Conservation (phyloP, 495 filamentous ascomycete genomes). For the Podospora sp. region DNA sequence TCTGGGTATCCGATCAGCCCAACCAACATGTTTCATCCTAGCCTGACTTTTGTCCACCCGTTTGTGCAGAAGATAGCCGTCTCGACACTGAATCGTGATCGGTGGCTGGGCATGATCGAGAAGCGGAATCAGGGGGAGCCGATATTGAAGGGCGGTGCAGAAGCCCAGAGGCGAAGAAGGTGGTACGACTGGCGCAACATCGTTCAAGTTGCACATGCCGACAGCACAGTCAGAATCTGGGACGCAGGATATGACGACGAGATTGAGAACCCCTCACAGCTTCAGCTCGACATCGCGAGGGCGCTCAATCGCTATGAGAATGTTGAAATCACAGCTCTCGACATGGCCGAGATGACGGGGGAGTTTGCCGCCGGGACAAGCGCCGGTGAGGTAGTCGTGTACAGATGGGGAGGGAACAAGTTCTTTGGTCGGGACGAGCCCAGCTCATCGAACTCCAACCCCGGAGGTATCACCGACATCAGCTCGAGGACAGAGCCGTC, state of each 20-base stretch:
- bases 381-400: conserved; percentile 82
- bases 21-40: conserved; percentile 86
- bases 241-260: conserved; percentile 89
- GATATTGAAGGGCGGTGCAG: conserved; percentile 75
- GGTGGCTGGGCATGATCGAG: conserved; percentile 89
- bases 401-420: conserved; percentile 81
- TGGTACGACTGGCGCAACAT: conserved; percentile 81
- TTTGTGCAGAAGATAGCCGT: conserved; percentile 73
- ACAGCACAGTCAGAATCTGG: conserved; percentile 86
- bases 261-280: conserved; percentile 78
- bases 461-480: conserved; percentile 70
- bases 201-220: conserved; percentile 78
- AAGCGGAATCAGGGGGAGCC: conserved; percentile 70
- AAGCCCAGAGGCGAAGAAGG: conserved; percentile 65
- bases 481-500: conserved; percentile 73
- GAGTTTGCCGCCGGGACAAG: conserved; percentile 83
- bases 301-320: conserved; percentile 81
- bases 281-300: conserved; percentile 84
- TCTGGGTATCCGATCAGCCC: conserved; percentile 87
- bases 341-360: conserved; percentile 72
- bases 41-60: conserved; percentile 81
- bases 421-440: conserved; percentile 56
- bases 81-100: conserved; percentile 68
- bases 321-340: conserved; percentile 72
- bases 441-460: conserved; percentile 57